Evolutionary conservation across 2,329 filamentous ascomycete species (phyloP).

Genomic region (Fusarium sp.): DNA sequence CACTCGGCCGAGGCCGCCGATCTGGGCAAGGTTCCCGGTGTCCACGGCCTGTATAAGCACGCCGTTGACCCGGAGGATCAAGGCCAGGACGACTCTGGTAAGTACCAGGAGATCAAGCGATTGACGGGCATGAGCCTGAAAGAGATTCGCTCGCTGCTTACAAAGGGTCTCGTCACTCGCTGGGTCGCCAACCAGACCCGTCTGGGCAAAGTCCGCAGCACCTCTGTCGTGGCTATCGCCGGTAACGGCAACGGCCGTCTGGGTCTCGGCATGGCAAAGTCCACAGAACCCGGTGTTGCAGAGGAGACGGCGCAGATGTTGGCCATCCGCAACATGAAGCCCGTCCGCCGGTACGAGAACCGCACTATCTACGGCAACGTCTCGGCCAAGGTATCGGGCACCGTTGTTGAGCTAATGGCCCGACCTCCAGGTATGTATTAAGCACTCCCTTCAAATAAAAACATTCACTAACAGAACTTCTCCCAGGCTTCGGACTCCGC

Average conservation of each 20-base stretch:
- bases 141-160: conserved; percentile 66
- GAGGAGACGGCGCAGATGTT: conserved; percentile 78
- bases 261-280: conserved; percentile 92
- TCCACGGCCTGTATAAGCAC: conserved; percentile 63
- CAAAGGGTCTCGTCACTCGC: conserved; percentile 80
- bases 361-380: conserved; percentile 91
- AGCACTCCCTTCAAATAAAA: not conserved
- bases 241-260: conserved; percentile 89
- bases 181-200: conserved; percentile 92
- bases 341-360: conserved; percentile 91
- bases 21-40: conserved; percentile 65
- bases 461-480: conserved; percentile 1
- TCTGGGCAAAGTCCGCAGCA: conserved; percentile 88
- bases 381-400: conserved; percentile 87
- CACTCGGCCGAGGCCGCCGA: conserved; percentile 61
- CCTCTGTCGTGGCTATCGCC: conserved; percentile 82
- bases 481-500: conserved; percentile 89
- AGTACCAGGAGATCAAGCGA: conserved; percentile 64
- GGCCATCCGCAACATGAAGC: conserved; percentile 92
- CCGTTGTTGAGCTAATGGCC: conserved; percentile 82
- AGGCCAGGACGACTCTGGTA: conserved; percentile 62
- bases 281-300: conserved; percentile 77
- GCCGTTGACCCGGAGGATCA: conserved; percentile 62
- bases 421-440: conserved; percentile 80
- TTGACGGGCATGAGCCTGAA: conserved; percentile 65